These are phyloP conservation scores for Echium plantagineum DNA, from an alignment of 257 asterid species.

Conservation along the genomic window DNA sequence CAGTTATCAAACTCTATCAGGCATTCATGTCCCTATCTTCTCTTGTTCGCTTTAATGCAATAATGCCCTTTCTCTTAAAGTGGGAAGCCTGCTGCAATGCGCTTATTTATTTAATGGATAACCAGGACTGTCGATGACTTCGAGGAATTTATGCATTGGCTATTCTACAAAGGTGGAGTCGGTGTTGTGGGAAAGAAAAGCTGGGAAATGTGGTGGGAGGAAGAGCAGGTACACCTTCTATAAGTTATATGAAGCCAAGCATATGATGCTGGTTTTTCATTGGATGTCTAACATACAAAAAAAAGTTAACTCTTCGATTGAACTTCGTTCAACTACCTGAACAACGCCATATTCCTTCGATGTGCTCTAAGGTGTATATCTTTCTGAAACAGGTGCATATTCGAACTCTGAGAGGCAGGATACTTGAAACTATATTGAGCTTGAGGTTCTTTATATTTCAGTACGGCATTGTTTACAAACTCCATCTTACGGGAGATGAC, in stretches of 20 bases:
- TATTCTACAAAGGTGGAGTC: slow-evolving; percentile 56
- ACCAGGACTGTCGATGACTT: slow-evolving; percentile 67
- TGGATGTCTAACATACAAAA: too few relatives aligned
- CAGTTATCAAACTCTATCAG: not conserved
- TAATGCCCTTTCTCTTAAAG: not conserved
- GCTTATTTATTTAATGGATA: slow-evolving; percentile 3
- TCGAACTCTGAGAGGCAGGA: slow-evolving; percentile 89
- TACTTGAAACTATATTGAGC: slow-evolving; percentile 92
- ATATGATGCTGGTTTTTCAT: not conserved
- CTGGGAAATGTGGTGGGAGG: slow-evolving; percentile 65
- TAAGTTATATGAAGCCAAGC: not conserved
- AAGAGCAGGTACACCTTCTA: slow-evolving; percentile 40
- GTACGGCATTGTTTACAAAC: slow-evolving; percentile 93
- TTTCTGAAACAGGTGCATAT: slow-evolving; percentile 60
- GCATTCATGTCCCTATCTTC: not conserved
- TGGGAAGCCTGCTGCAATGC: not conserved
- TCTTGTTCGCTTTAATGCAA: not conserved
- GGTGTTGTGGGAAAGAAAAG: slow-evolving; percentile 44
- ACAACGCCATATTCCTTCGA: not conserved
- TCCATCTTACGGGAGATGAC: slow-evolving; percentile 53
- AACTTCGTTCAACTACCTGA: too few relatives aligned
- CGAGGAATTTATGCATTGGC: slow-evolving; percentile 59
- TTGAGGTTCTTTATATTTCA: slow-evolving; percentile 84
- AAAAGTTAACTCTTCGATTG: too few relatives aligned
- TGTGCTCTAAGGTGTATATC: not conserved